Evolutionary conservation across 768 basidiomycete genomes (phyloP).

Genomic region (Pulveroboletus frians): DNA sequence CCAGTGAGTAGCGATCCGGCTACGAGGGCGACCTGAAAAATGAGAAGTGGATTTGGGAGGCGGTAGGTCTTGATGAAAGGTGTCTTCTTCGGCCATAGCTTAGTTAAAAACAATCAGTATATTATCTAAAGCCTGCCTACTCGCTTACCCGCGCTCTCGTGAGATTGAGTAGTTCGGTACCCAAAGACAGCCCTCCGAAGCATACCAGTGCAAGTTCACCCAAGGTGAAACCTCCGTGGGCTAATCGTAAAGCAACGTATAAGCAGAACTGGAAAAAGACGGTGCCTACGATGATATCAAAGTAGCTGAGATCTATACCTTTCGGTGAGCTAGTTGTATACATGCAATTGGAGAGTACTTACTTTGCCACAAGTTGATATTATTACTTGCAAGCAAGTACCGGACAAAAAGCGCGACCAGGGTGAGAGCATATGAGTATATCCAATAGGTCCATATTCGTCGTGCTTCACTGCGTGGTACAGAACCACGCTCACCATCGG

Average conservation of each 20-base stretch:
- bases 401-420: slow-evolving; percentile 46
- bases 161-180: slow-evolving; percentile 81
- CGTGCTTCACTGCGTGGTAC: slow-evolving; percentile 70
- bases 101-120: slow-evolving; percentile 6
- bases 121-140: neutral
- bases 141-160: slow-evolving; percentile 72
- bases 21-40: slow-evolving; percentile 89
- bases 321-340: slow-evolving; percentile 1
- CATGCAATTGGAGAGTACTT: slow-evolving; percentile 24
- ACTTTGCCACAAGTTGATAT: slow-evolving; percentile 69
- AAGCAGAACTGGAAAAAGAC: slow-evolving; percentile 88
- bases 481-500: slow-evolving; percentile 67
- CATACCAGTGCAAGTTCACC: slow-evolving; percentile 89
- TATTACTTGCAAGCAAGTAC: slow-evolving; percentile 37
- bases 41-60: slow-evolving; percentile 84
- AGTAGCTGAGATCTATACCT: slow-evolving; percentile 63
- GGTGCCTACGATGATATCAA: slow-evolving; percentile 68
- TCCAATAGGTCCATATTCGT: slow-evolving; percentile 57
- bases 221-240: slow-evolving; percentile 91
- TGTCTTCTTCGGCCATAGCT: slow-evolving; percentile 79
- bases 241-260: slow-evolving; percentile 84
- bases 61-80: slow-evolving; percentile 89
- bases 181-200: slow-evolving; percentile 81
- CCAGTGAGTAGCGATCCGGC: slow-evolving; percentile 91
- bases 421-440: slow-evolving; percentile 57